Percentiles rank a stretch among this genome's conserved stretches.
These are phyloP conservation scores for Glomus cerebriforme DNA, from an alignment of 192 early-diverging fungal genomes.

Conservation along the genomic window DNA sequence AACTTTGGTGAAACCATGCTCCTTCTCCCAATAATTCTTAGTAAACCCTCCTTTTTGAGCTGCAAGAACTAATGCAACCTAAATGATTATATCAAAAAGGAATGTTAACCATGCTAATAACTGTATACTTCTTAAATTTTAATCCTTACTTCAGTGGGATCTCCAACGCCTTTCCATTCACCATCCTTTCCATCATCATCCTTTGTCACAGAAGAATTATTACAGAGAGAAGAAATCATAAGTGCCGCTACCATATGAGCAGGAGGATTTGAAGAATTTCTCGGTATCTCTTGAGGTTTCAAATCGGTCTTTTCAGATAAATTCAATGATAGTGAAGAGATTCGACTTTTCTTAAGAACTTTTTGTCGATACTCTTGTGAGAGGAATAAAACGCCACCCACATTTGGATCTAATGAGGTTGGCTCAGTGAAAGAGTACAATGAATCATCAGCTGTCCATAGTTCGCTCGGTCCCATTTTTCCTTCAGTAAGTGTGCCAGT, in stretches of 20 bases:
- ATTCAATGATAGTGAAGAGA: neutral
- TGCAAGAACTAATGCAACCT: conserved; percentile 75
- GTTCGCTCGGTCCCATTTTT: conserved; percentile 88
- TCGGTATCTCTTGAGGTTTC: conserved; percentile 45
- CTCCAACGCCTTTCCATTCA: conserved; percentile 78
- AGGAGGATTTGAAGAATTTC: conserved; percentile 47
- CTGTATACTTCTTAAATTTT: neutral
- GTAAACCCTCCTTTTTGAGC: conserved; percentile 81
- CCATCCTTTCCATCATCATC: conserved; percentile 50
- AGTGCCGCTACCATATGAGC: conserved; percentile 59
- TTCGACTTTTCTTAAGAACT: neutral
- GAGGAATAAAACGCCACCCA: conserved; percentile 44
- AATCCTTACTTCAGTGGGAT: conserved; percentile 85
- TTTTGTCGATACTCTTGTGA: conserved; percentile 5
- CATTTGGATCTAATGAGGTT: conserved; percentile 52
- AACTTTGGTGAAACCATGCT: conserved; percentile 59
- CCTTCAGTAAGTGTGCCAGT: conserved; percentile 96
- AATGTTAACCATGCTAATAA: neutral
- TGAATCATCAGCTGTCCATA: conserved; percentile 77
- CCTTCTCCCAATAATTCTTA: conserved; percentile 61
- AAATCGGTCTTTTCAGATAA: neutral
- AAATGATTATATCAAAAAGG: neutral
- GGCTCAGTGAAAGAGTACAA: conserved; percentile 67
- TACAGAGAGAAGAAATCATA: conserved; percentile 83
- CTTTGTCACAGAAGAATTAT: conserved; percentile 75